Evolutionary conservation across 768 basidiomycete genomes (phyloP), one percentile per base, ranked within the genome.

Genomic region (Austroboletus eburneus): DNA sequence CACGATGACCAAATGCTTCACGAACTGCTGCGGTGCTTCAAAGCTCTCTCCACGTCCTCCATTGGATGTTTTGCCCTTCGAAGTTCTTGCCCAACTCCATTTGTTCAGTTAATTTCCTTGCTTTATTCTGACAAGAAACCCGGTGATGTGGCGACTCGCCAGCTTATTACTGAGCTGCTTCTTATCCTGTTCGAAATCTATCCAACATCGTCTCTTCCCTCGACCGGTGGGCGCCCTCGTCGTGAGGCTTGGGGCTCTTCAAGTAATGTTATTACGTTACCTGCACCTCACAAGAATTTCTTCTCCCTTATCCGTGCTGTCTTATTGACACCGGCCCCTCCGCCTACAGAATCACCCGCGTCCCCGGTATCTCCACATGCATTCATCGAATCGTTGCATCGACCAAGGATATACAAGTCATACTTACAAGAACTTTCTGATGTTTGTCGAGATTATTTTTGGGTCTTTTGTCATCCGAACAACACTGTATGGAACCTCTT

Each of bases 71-170:
- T 83, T 43, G 92, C 96, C 5, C 78, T 99, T 10, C 84, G 92
- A n/a, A 85, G 81, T 57, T 86, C 84, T 24, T 87, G 87, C 48
- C 93, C 94, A 1, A 82, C 85, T 0, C 96, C 95, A 1, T 97
- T 91, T 63, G 73, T 76, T 4, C 87, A 94, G 51, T 74, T 99
- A 23, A 75, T 94, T 16, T 71, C 81, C 9, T 76, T 98, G 14
- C 74, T 98, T 2, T 98, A 91, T 66, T 95, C 93, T 4, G 95
- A 98, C 72, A 98, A 98, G 73, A 96, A 94, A 63, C 96, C 96
- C 0, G 96, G 96, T 36, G 96, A 99, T 32, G 75, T 98, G 9
- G 79, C 83, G 4, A 86, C 90, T 5, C 82, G 94, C 27, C 91
- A 94, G 58, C 78, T 97, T 45, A 94, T 99, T 30, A 70, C 88